phyloP scores from a whole-genome alignment of 2,329 filamentous ascomycete species.

The Fusarium sp. region DNA sequence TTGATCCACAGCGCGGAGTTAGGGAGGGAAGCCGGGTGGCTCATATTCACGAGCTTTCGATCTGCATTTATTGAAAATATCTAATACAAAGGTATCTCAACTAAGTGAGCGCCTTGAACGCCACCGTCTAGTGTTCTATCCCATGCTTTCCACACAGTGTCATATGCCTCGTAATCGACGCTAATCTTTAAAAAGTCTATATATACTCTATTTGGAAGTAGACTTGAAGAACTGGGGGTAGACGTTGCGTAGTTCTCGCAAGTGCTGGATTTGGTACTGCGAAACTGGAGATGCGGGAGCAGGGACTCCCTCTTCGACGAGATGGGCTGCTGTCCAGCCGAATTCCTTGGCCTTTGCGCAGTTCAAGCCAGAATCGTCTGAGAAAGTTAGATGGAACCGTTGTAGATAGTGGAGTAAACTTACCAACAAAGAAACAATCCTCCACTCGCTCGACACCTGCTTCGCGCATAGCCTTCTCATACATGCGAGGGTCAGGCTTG shows the following conservation, averaged over 20 bases:
- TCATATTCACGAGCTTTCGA: not conserved
- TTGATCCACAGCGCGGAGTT: slow-evolving; percentile 40
- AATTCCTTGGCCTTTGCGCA: slow-evolving; percentile 79
- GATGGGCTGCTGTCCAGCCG: slow-evolving; percentile 88
- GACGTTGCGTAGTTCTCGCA: slow-evolving; percentile 78
- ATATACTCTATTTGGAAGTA: slow-evolving; percentile 25
- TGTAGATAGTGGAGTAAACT: slow-evolving; percentile 48
- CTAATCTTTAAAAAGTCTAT: not conserved
- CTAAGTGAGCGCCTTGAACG: slow-evolving; percentile 25
- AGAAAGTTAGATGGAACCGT: not conserved
- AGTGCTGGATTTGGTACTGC: slow-evolving; percentile 77
- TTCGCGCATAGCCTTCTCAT: slow-evolving; percentile 86
- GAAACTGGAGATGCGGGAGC: slow-evolving; percentile 73
- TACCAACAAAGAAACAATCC: slow-evolving; percentile 93
- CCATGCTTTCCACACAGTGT: not conserved
- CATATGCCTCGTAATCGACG: not conserved
- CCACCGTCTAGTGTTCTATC: slow-evolving; percentile 25
- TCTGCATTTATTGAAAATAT: slow-evolving; percentile 5
- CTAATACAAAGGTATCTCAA: slow-evolving; percentile 31
- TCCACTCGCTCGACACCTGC: slow-evolving; percentile 75
- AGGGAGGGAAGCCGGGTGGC: slow-evolving; percentile 2
- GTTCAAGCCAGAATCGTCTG: slow-evolving; percentile 89
- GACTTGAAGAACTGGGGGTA: slow-evolving; percentile 90
- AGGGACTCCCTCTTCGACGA: slow-evolving; percentile 80
- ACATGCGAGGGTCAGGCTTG: slow-evolving; percentile 88